Percentiles rank a stretch among this genome's conserved stretches.
Conservation (phyloP, 2,329 filamentous ascomycete genomes). For the Colletotrichum sp. region DNA sequence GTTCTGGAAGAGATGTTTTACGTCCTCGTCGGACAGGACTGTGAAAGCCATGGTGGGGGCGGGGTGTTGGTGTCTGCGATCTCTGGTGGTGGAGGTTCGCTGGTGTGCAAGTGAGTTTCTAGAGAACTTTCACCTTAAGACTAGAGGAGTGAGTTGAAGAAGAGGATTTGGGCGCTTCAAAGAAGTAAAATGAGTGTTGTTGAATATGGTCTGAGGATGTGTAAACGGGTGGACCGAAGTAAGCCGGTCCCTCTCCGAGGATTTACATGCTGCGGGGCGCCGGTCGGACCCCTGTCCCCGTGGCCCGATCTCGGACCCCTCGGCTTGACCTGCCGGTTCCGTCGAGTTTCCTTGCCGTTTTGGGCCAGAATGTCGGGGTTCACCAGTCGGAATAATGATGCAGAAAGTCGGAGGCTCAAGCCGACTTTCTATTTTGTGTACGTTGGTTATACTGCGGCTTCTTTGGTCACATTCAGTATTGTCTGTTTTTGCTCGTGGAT, state of each 20-base stretch:
- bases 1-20: conserved; percentile 57
- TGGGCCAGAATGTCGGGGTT: background rate
- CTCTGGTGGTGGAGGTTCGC: background rate
- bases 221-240: background rate
- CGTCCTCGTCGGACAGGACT: conserved; percentile 63
- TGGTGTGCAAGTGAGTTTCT: background rate
- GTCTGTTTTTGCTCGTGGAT: too few relatives aligned
- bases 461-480: too few relatives aligned
- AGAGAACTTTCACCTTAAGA: too few relatives aligned
- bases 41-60: conserved; percentile 57
- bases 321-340: conserved; percentile 4
- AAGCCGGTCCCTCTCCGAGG: background rate
- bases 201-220: background rate
- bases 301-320: conserved; percentile 13
- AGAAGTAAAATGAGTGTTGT: background rate
- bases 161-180: background rate
- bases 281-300: conserved; percentile 11
- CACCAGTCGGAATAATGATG: background rate
- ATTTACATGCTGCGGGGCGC: background rate
- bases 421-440: background rate
- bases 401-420: background rate
- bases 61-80: background rate
- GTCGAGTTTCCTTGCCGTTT: background rate
- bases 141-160: too few relatives aligned
- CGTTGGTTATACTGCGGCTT: too few relatives aligned